Conservation (phyloP, 805 yeast genomes). For the Saturnispora zaruensis region DNA sequence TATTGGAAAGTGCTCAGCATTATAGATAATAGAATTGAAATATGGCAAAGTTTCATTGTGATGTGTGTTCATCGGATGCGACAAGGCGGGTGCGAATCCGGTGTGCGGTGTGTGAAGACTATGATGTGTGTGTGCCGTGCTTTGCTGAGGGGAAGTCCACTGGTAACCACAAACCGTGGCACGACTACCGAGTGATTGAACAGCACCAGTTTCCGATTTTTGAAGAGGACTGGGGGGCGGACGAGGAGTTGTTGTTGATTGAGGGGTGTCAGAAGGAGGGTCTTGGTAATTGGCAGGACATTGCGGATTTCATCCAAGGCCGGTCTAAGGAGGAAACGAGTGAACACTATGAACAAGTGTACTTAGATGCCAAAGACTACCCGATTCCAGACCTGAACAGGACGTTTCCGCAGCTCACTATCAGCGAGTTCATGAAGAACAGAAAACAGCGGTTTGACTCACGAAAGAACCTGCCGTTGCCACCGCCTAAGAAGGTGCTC, state of each 20-base stretch:
- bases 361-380: conserved; percentile 60
- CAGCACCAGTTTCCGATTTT: conserved; percentile 93
- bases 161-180: conserved; percentile 89
- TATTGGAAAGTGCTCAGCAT: conserved; percentile 8
- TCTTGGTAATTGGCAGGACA: conserved; percentile 95
- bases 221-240: conserved; percentile 94
- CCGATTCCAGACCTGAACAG: conserved; percentile 85
- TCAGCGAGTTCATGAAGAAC: conserved; percentile 57
- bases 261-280: conserved; percentile 92
- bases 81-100: conserved; percentile 83
- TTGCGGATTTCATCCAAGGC: conserved; percentile 93
- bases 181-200: conserved; percentile 84
- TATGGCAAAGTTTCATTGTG: conserved; percentile 71
- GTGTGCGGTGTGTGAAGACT: conserved; percentile 89
- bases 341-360: conserved; percentile 66
- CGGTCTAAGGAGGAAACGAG: conserved; percentile 88
- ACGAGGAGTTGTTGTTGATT: conserved; percentile 80
- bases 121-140: conserved; percentile 97
- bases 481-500: conserved; percentile 80
- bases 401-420: conserved; percentile 53
- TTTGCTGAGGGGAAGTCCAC: conserved; percentile 76
- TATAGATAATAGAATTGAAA: background rate
- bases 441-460: conserved; percentile 67
- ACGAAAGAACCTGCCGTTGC: conserved; percentile 63
- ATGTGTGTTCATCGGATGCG: conserved; percentile 93